phyloP scores from a whole-genome alignment of 371 early-diverging fungal species.

The Dichotomocladium elegans region DNA sequence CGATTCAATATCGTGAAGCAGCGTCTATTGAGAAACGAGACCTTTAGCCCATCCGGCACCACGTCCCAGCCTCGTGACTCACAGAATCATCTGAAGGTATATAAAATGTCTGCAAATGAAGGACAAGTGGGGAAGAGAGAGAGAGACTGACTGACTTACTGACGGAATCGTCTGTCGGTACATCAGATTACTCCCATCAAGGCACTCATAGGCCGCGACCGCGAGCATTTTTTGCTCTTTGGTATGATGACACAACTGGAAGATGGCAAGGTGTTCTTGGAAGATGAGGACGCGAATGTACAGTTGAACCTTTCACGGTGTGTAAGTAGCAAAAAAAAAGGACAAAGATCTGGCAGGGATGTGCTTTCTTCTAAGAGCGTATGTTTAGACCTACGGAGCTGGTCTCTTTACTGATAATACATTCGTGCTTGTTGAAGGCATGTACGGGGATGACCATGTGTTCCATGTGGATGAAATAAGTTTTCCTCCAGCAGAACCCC shows the following conservation, averaged over 20 bases:
- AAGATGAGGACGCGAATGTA: constrained; percentile 77
- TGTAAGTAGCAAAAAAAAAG: constrained; percentile 19
- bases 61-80: too few species aligned
- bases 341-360: background rate
- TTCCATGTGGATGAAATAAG: constrained; percentile 69
- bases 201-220: constrained; percentile 73
- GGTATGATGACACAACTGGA: constrained; percentile 87
- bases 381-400: constrained; percentile 39
- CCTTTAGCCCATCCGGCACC: constrained; percentile 71
- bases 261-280: constrained; percentile 80
- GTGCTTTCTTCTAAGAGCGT: background rate
- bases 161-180: too few species aligned
- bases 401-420: constrained; percentile 82
- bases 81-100: too few species aligned
- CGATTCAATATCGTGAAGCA: constrained; percentile 76
- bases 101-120: too few species aligned
- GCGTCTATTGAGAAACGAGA: constrained; percentile 77
- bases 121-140: too few species aligned
- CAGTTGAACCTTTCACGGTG: constrained; percentile 58
- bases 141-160: too few species aligned
- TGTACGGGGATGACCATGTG: constrained; percentile 63
- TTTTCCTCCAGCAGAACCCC: constrained; percentile 75
- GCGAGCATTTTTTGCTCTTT: constrained; percentile 70
- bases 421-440: constrained; percentile 83
- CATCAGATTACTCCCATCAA: constrained; percentile 81